Base-by-base conservation (phyloP, 768 basidiomycete genomes). In the Mycena sanguinolenta region DNA sequence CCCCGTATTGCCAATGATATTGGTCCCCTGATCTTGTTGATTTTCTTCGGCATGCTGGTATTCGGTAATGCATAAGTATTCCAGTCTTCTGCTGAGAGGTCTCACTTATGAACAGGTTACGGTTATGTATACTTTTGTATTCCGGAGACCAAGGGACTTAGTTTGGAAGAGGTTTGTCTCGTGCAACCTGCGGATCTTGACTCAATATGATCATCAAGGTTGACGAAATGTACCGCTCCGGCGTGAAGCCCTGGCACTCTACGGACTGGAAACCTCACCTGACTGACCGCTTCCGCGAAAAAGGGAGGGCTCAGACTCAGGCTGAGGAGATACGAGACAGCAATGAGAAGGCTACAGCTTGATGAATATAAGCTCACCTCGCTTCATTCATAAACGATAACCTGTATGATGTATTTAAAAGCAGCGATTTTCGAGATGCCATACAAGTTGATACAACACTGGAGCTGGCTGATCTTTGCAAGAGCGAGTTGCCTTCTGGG, bases 91-190 rank as follows among this genome's bases (percentile, higher is more conserved):
- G 10, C 21, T 61, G 3, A 25, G 39, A 17, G 32, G 38, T 50
- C 55, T 60, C 32, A 59, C 38, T 21, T 16, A 14, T 16, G 17
- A 25, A 25, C 21, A 71, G 70, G 91, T 42, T 90, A 86, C 75
- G 78, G 88, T 67, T 95, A 92, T 76, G 93, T 93, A 28, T 93
- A 90, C 78, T 79, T 94, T 63, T 88, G 90, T 77, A 88, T 95
- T 55, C 94, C 94, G 25, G 95, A 95, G 83, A 95, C 92, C 27
- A 94, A 89, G 78, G 92, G 93, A 14, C 86, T 95, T 25, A 88
- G 89, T 63, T 79, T 93, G 71, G 93, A 94, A 82, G 91, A 92
- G 84, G 90, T 89, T 64, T 73, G 61, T 49, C 32, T 52, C 60
- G 2, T 30, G 39, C 28, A 54, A 19, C 23, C 44, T 21, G 17